phyloP scores from a whole-genome alignment of 345 rosid genomes.

The Xanthoceras sorbifolium region DNA sequence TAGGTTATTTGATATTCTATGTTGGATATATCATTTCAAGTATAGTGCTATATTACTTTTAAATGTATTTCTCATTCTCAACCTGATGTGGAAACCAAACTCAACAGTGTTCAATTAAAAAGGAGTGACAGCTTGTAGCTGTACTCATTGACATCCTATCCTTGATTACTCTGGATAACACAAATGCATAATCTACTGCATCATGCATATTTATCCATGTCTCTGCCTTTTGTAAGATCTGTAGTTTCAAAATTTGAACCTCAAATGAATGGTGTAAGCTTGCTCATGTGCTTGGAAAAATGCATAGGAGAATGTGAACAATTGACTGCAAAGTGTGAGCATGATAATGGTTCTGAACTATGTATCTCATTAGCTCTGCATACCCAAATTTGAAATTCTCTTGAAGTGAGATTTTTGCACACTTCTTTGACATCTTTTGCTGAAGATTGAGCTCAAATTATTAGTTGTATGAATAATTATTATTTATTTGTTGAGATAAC shows the following conservation, averaged over 20 bases:
- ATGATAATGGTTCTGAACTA: not conserved
- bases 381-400: not conserved
- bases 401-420: not conserved
- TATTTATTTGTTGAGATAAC: not conserved
- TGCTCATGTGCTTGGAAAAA: not conserved
- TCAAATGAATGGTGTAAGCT: not conserved
- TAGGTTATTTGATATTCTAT: not conserved
- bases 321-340: slow-evolving; percentile 2
- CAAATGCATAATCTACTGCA: not conserved
- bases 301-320: not conserved
- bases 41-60: not conserved
- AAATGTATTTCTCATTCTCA: not conserved
- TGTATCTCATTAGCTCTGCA: not conserved
- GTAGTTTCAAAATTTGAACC: not conserved
- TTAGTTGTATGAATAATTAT: not conserved
- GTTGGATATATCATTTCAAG: slow-evolving; percentile 1
- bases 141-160: not conserved
- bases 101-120: not conserved
- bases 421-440: not conserved
- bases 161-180: not conserved
- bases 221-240: not conserved
- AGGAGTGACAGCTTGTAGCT: not conserved
- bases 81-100: not conserved
- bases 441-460: not conserved
- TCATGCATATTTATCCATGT: not conserved